Percentiles rank a stretch among this genome's conserved stretches.
Conservation (phyloP, 2,329 filamentous ascomycete species). For the Scytalidium lignicola region DNA sequence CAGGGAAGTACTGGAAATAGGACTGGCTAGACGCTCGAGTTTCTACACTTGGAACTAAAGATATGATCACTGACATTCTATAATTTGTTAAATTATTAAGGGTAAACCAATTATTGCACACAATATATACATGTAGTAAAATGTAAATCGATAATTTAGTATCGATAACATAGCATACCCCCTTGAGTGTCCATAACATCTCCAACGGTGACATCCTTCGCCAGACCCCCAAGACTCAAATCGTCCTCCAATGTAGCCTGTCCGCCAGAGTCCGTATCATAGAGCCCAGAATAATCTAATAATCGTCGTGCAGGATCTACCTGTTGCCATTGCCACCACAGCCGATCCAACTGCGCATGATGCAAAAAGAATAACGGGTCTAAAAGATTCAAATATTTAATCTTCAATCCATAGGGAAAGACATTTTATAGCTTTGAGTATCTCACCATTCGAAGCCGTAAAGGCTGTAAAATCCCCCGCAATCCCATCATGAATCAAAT, state of each 20-base stretch:
- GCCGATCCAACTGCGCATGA: slow-evolving; percentile 21
- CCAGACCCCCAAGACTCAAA: slow-evolving; percentile 17
- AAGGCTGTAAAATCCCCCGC: slow-evolving; percentile 24
- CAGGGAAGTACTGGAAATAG: no score
- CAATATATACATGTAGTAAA: no score
- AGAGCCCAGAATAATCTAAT: slow-evolving; percentile 13
- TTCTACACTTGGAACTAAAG: no score
- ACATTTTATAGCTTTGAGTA: no score
- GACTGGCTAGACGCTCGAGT: no score
- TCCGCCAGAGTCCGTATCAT: slow-evolving; percentile 3
- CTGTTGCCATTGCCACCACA: slow-evolving; percentile 30
- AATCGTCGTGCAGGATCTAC: slow-evolving; percentile 4
- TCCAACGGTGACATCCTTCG: slow-evolving; percentile 10
- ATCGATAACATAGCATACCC: slow-evolving; percentile 22
- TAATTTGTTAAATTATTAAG: no score
- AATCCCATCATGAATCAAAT: slow-evolving; percentile 20
- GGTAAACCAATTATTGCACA: no score
- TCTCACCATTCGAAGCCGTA: slow-evolving; percentile 23
- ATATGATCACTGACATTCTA: no score
- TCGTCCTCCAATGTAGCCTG: slow-evolving; percentile 12
- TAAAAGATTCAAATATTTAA: slow-evolving; percentile 22
- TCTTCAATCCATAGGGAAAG: no score
- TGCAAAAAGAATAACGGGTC: slow-evolving; percentile 30
- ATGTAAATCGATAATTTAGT: slow-evolving; percentile 9
- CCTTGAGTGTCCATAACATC: slow-evolving; percentile 21